phyloP scores from a whole-genome alignment of 2,329 filamentous ascomycete species.

The Orbilia javanica region DNA sequence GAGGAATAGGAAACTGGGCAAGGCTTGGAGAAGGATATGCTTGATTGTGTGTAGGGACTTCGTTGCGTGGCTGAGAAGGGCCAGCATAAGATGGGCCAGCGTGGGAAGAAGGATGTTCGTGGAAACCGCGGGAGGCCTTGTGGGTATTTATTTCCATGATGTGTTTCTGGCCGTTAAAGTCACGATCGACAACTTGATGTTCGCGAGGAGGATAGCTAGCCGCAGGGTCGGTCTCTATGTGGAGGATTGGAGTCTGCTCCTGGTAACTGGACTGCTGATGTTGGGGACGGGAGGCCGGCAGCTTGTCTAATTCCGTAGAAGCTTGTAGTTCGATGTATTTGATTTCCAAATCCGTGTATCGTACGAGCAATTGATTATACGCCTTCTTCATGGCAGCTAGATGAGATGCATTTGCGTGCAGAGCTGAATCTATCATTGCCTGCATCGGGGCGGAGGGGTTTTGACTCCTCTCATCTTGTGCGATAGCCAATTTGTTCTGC shows the following conservation, averaged over 20 bases:
- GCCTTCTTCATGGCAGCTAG: conserved; percentile 69
- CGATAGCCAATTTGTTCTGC: conserved; percentile 63
- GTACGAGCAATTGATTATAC: conserved; percentile 69
- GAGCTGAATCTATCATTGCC: conserved; percentile 68
- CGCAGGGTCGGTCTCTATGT: conserved; percentile 48
- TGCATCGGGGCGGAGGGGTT: conserved; percentile 65
- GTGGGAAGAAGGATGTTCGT: conserved; percentile 28
- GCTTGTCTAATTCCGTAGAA: conserved; percentile 64
- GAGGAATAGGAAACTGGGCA: conserved; percentile 43
- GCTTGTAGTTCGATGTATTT: conserved; percentile 64
- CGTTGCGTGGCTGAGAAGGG: conserved; percentile 18
- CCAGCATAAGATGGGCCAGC: conserved; percentile 31
- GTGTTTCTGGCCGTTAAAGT: conserved; percentile 60
- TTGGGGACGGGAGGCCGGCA: conserved; percentile 29
- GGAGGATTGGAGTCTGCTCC: conserved; percentile 57
- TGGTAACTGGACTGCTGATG: conserved; percentile 21
- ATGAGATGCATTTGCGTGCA: conserved; percentile 68
- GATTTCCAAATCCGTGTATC: conserved; percentile 69
- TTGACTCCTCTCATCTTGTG: conserved; percentile 62
- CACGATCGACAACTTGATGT: conserved; percentile 50
- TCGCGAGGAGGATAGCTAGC: conserved; percentile 47
- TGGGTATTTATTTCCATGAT: conserved; percentile 57
- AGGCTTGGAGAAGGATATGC: conserved; percentile 40
- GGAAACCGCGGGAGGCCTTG: conserved; percentile 44
- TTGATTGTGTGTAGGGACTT: conserved; percentile 6